phyloP scores from a whole-genome alignment of 305 asterid genomes.

The Fraxinus platypoda region DNA sequence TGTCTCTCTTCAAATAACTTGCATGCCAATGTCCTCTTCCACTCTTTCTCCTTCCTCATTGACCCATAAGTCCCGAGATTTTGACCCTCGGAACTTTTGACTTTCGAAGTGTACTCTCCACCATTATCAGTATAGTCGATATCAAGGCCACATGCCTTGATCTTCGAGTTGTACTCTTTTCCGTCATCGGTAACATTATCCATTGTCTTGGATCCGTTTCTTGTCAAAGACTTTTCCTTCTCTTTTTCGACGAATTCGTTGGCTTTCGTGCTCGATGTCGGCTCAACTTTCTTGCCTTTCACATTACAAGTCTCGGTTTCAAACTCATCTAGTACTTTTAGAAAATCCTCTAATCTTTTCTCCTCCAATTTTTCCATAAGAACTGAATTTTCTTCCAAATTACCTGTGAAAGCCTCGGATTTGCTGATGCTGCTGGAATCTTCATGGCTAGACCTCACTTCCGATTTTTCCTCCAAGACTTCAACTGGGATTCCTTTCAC shows the following conservation, averaged over 20 bases:
- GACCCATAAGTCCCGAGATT: conserved; percentile 44
- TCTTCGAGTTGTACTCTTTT: not conserved
- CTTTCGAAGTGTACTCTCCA: not conserved
- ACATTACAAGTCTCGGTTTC: not conserved
- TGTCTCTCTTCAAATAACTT: conserved; percentile 75
- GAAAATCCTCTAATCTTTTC: conserved; percentile 32
- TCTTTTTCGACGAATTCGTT: not conserved
- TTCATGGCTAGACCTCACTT: not conserved
- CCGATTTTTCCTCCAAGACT: not conserved
- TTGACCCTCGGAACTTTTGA: not conserved
- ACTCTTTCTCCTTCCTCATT: conserved; percentile 77
- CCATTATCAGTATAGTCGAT: not conserved
- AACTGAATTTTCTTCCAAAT: conserved; percentile 9
- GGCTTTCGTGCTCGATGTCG: not conserved
- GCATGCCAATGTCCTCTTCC: conserved; percentile 85
- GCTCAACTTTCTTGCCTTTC: not conserved
- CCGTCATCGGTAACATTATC: not conserved
- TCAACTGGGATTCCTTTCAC: conserved; percentile 15
- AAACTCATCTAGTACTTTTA: not conserved
- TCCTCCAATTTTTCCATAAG: conserved; percentile 9
- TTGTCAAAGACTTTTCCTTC: not conserved
- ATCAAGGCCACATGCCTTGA: not conserved
- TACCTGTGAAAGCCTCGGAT: conserved; percentile 9
- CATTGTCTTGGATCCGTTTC: conserved; percentile 52
- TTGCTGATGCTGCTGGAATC: conserved; percentile 1